A percentile compares a stretch with the other conserved stretches of the same genome.
Evolutionary conservation across 106 monocot genomes (phyloP).

Genomic region (Dioscorea alata): DNA sequence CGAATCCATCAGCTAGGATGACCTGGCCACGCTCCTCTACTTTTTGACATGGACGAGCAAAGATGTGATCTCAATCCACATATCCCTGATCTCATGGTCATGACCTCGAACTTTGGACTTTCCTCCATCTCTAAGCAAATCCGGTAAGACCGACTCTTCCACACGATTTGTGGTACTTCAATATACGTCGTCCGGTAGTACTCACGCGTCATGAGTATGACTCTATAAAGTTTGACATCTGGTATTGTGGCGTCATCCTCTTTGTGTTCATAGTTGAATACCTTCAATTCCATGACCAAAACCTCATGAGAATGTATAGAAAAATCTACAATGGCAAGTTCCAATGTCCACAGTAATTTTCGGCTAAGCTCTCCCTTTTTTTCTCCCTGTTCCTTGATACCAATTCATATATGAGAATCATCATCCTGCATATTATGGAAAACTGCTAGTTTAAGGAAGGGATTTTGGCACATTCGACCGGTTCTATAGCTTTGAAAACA

Average conservation of each 20-base stretch:
- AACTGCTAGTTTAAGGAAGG: constrained; percentile 33
- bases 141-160: constrained; percentile 47
- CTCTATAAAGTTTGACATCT: constrained; percentile 25
- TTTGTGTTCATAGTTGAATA: constrained; percentile 31
- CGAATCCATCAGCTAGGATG: too few relatives aligned
- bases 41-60: too few relatives aligned
- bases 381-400: constrained; percentile 23
- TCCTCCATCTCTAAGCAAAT: constrained; percentile 52
- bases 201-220: constrained; percentile 24
- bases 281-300: constrained; percentile 27
- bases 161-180: constrained; percentile 61
- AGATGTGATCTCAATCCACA: too few relatives aligned
- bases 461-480: constrained; percentile 16
- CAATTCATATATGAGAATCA: constrained; percentile 30
- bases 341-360: constrained; percentile 31
- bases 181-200: constrained; percentile 49
- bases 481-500: constrained; percentile 11
- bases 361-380: constrained; percentile 12
- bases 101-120: constrained; percentile 79
- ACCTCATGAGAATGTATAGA: constrained; percentile 30
- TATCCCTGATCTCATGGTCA: too few relatives aligned
- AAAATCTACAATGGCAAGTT: constrained; percentile 36
- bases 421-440: constrained; percentile 38
- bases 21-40: too few relatives aligned
- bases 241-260: constrained; percentile 36